Evolutionary conservation across 495 filamentous ascomycete genomes (phyloP).

Genomic region (Bathelium albidoporum): DNA sequence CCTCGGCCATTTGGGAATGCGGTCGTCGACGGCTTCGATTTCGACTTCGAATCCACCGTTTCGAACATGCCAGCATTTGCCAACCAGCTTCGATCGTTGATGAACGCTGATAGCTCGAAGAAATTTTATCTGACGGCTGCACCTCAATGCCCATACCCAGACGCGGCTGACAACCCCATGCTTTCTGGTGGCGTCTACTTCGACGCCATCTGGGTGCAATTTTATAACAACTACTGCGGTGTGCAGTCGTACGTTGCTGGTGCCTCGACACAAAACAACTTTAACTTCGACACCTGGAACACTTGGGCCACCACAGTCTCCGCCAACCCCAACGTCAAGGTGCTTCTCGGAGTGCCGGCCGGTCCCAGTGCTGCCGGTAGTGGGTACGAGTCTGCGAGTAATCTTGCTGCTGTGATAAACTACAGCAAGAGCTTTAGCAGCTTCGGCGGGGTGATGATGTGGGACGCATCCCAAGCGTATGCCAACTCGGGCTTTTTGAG

Average conservation of each 20-base stretch:
- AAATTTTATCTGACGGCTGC: slow-evolving; percentile 21
- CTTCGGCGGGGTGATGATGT: slow-evolving; percentile 26
- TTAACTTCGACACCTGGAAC: slow-evolving; percentile 64
- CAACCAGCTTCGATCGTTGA: slow-evolving; percentile 18
- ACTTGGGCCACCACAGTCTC: slow-evolving; percentile 54
- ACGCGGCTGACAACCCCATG: slow-evolving; percentile 20
- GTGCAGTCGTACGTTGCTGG: slow-evolving; percentile 41
- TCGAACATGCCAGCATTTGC: slow-evolving; percentile 19
- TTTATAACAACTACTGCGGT: slow-evolving; percentile 51
- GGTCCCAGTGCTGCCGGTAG: slow-evolving; percentile 45
- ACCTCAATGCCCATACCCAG: slow-evolving; percentile 23
- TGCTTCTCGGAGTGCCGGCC: slow-evolving; percentile 58
- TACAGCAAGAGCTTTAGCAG: slow-evolving; percentile 14
- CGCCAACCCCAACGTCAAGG: slow-evolving; percentile 52
- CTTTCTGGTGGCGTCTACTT: slow-evolving; percentile 16
- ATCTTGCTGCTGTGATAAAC: slow-evolving; percentile 28
- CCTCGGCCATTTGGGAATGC: slow-evolving; percentile 21
- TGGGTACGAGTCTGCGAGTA: slow-evolving; percentile 43
- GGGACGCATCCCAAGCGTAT: slow-evolving; percentile 23
- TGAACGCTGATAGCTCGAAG: slow-evolving; percentile 13
- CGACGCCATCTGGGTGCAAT: slow-evolving; percentile 19
- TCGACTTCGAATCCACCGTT: slow-evolving; percentile 23
- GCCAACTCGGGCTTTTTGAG: slow-evolving; percentile 15
- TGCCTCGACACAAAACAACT: slow-evolving; percentile 41
- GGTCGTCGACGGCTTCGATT: slow-evolving; percentile 23